A percentile compares a stretch with the other conserved stretches of the same genome.
phyloP scores from a whole-genome alignment of 1,284 basidiomycete species.

The Microbotryum silenes-acaulis region DNA sequence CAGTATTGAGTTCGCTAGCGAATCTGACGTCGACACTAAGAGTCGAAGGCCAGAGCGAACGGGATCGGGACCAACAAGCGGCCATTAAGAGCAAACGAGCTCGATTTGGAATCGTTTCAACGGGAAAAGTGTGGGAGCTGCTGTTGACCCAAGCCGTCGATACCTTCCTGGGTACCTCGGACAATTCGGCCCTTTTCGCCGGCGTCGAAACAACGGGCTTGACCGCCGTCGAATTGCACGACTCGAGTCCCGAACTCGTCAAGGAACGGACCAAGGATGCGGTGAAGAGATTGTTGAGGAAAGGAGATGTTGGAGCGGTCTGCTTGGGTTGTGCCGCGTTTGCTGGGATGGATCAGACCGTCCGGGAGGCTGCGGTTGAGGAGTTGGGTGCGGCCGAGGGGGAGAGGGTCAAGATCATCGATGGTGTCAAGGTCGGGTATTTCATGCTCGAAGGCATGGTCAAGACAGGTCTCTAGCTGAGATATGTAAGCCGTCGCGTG shows the following conservation, averaged over 20 bases:
- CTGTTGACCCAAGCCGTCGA: slow-evolving; percentile 42
- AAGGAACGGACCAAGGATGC: slow-evolving; percentile 38
- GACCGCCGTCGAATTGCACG: slow-evolving; percentile 46
- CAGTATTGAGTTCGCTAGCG: slow-evolving; percentile 40
- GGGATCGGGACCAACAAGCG: not conserved
- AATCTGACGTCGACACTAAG: slow-evolving; percentile 20
- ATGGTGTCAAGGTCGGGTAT: slow-evolving; percentile 44
- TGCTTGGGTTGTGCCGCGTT: slow-evolving; percentile 51
- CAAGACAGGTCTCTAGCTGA: not conserved
- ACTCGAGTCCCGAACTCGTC: slow-evolving; percentile 41
- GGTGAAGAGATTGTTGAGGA: slow-evolving; percentile 36
- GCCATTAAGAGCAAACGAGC: not conserved
- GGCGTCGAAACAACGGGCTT: slow-evolving; percentile 48
- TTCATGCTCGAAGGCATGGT: slow-evolving; percentile 12
- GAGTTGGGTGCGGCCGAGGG: slow-evolving; percentile 34
- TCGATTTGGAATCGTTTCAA: slow-evolving; percentile 49
- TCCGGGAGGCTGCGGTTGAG: slow-evolving; percentile 32
- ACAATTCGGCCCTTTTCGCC: slow-evolving; percentile 36
- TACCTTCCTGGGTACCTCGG: slow-evolving; percentile 34
- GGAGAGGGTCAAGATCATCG: slow-evolving; percentile 43
- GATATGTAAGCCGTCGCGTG: too few relatives aligned
- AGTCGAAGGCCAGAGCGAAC: too few relatives aligned
- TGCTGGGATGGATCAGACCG: slow-evolving; percentile 46
- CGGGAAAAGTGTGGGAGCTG: slow-evolving; percentile 47
- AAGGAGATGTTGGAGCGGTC: slow-evolving; percentile 43